Evolutionary conservation across 176 grass and related monocot genomes (phyloP).

Genomic region (Zoysia japonica): DNA sequence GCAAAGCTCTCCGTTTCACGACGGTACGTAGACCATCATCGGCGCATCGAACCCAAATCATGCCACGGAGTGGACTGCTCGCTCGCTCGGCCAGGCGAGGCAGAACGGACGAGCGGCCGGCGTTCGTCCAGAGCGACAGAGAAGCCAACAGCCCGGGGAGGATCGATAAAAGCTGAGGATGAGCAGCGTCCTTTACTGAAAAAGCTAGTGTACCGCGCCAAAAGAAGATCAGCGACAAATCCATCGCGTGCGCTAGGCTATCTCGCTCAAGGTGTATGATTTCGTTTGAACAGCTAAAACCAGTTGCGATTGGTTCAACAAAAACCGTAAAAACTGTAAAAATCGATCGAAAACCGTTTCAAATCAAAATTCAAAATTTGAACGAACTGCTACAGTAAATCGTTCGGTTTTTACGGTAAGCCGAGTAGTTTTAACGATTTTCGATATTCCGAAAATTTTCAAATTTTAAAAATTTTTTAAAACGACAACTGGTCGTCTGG

Average conservation of each 20-base stretch:
- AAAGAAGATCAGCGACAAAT: not conserved
- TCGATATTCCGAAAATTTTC: too few relatives aligned
- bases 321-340: too few relatives aligned
- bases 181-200: slow-evolving; percentile 21
- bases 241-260: not conserved
- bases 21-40: not conserved
- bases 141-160: not conserved
- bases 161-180: slow-evolving; percentile 16
- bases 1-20: not conserved
- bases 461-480: too few relatives aligned
- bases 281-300: too few relatives aligned
- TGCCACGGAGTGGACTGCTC: not conserved
- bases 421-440: too few relatives aligned
- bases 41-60: slow-evolving; percentile 28
- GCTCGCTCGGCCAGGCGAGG: not conserved
- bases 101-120: not conserved
- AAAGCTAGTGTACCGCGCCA: not conserved
- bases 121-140: slow-evolving; percentile 8
- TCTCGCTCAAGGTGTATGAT: too few relatives aligned
- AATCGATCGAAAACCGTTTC: too few relatives aligned
- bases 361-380: too few relatives aligned
- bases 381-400: too few relatives aligned
- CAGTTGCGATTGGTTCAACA: too few relatives aligned
- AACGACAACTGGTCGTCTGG: too few relatives aligned
- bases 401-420: too few relatives aligned